Conservation (phyloP, 805 yeast genomes). For the Sungouiozyma intestinalis region DNA sequence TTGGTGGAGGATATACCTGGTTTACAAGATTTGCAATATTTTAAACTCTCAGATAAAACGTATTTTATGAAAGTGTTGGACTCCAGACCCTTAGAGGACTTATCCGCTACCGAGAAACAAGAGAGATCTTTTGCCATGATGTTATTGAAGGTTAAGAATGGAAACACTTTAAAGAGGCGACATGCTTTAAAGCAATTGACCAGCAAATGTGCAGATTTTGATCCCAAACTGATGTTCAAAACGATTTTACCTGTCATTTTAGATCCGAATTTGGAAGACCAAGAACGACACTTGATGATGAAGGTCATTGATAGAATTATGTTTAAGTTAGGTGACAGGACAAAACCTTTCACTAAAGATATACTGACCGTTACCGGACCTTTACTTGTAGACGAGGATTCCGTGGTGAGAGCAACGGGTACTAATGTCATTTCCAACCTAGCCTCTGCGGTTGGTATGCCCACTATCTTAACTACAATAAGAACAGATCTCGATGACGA, state of each 20-base stretch:
- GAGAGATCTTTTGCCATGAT: constrained; percentile 54
- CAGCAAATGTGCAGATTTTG: constrained; percentile 52
- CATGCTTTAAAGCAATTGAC: constrained; percentile 55
- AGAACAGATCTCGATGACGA: constrained; percentile 74
- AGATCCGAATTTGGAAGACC: constrained; percentile 64
- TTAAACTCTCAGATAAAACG: constrained; percentile 61
- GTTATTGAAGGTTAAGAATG: constrained; percentile 67
- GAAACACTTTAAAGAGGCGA: constrained; percentile 59
- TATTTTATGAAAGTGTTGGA: constrained; percentile 54
- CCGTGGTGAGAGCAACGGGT: constrained; percentile 65
- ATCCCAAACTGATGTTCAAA: constrained; percentile 58
- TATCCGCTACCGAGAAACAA: constrained; percentile 43
- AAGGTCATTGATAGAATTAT: constrained; percentile 65
- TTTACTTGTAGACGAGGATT: constrained; percentile 67
- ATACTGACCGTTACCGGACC: constrained; percentile 71
- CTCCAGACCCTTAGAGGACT: constrained; percentile 22
- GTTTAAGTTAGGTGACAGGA: constrained; percentile 49
- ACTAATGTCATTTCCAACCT: constrained; percentile 66
- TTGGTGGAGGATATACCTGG: constrained; percentile 52
- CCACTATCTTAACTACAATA: constrained; percentile 66
- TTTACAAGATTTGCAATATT: constrained; percentile 51
- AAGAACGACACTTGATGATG: constrained; percentile 72
- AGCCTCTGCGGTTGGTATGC: constrained; percentile 72
- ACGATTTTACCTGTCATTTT: constrained; percentile 66
- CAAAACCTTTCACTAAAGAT: constrained; percentile 65